phyloP scores from a whole-genome alignment of 495 filamentous ascomycete species.

The Lasiosphaeria miniovina region DNA sequence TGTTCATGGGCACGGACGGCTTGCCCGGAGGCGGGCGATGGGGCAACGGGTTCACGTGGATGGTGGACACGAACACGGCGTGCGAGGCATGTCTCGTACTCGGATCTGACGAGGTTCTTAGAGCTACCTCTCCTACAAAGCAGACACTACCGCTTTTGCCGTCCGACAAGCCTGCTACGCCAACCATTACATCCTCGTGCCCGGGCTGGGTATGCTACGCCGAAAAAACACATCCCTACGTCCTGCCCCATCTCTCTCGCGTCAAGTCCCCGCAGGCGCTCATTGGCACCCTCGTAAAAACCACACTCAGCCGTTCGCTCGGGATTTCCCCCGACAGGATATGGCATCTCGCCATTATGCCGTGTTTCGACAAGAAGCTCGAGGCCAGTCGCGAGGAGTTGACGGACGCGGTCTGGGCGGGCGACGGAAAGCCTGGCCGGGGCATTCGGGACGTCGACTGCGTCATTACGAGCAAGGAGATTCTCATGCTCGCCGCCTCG shows the following conservation, averaged over 20 bases:
- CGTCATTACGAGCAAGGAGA: slow-evolving; percentile 91
- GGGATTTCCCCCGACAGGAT: slow-evolving; percentile 73
- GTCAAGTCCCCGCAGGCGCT: slow-evolving; percentile 94
- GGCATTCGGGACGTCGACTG: slow-evolving; percentile 89
- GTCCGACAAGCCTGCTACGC: slow-evolving; percentile 44
- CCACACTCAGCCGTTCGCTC: slow-evolving; percentile 66
- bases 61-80: slow-evolving; percentile 80
- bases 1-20: slow-evolving; percentile 69
- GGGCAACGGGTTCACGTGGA: slow-evolving; percentile 77
- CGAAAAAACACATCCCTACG: slow-evolving; percentile 92
- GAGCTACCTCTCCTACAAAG: slow-evolving; percentile 13
- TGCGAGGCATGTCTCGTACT: slow-evolving; percentile 73
- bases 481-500: slow-evolving; percentile 80
- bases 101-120: slow-evolving; percentile 72
- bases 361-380: slow-evolving; percentile 98
- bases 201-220: slow-evolving; percentile 99
- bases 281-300: slow-evolving; percentile 84
- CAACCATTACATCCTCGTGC: slow-evolving; percentile 85
- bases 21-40: slow-evolving; percentile 64
- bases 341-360: slow-evolving; percentile 95
- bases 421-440: slow-evolving; percentile 38
- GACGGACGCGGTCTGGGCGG: slow-evolving; percentile 73
- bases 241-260: slow-evolving; percentile 85
- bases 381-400: slow-evolving; percentile 92
- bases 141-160: background rate